phyloP scores from a whole-genome alignment of 495 filamentous ascomycete genomes.

The Venustampulla echinocandica region DNA sequence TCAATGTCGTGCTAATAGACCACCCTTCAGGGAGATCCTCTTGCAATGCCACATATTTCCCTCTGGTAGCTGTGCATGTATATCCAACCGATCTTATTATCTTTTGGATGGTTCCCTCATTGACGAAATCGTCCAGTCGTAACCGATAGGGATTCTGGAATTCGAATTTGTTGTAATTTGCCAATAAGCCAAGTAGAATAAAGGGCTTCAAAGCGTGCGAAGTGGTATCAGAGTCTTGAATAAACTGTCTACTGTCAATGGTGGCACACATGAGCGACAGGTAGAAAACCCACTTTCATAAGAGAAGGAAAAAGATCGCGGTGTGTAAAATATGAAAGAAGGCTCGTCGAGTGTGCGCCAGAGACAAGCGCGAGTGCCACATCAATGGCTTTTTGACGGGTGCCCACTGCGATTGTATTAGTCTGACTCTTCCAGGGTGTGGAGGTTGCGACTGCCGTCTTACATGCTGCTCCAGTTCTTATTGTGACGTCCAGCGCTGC shows the following conservation, averaged over 20 bases:
- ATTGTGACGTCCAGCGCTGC: constrained; percentile 71
- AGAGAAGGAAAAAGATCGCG: constrained; percentile 88
- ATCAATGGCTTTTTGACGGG: constrained; percentile 71
- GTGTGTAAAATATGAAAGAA: constrained; percentile 92
- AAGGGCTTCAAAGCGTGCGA: constrained; percentile 64
- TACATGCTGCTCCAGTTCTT: constrained; percentile 64
- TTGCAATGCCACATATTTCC: constrained; percentile 78
- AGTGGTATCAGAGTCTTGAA: constrained; percentile 67
- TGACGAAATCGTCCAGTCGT: constrained; percentile 95
- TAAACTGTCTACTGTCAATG: constrained; percentile 47
- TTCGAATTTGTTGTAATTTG: constrained; percentile 99
- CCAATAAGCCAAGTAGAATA: constrained; percentile 75
- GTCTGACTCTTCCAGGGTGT: not conserved
- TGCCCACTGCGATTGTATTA: constrained; percentile 42
- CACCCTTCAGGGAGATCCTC: constrained; percentile 90
- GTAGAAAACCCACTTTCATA: constrained; percentile 63
- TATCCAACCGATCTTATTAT: constrained; percentile 67
- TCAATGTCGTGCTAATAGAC: constrained; percentile 69
- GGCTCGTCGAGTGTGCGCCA: constrained; percentile 85
- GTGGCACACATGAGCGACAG: not conserved
- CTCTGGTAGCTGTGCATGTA: constrained; percentile 55
- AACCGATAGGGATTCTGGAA: constrained; percentile 95
- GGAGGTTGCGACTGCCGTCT: constrained; percentile 25
- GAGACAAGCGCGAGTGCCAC: constrained; percentile 78
- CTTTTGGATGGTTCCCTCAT: constrained; percentile 76